phyloP scores from a whole-genome alignment of 805 yeast genomes.

The Pichia sporocuriosa region DNA sequence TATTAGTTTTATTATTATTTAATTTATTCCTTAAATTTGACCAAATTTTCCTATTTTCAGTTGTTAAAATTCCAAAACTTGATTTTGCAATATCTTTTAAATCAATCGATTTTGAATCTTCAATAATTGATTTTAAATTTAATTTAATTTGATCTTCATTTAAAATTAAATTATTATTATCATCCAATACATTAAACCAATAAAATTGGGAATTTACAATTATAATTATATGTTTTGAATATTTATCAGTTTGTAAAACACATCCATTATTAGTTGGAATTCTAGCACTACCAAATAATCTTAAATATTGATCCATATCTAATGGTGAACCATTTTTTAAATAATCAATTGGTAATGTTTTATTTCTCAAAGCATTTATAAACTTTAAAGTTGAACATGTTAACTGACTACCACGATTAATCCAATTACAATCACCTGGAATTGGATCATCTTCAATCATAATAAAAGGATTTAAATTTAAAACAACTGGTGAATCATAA shows the following conservation, averaged over 20 bases:
- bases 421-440: constrained; percentile 53
- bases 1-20: constrained; percentile 42
- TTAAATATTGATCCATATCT: constrained; percentile 88
- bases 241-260: constrained; percentile 71
- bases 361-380: constrained; percentile 68
- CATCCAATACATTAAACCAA: constrained; percentile 90
- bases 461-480: constrained; percentile 85
- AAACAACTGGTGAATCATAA: constrained; percentile 86
- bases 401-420: constrained; percentile 74
- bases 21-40: constrained; percentile 59
- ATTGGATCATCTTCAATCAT: constrained; percentile 90
- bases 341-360: constrained; percentile 65
- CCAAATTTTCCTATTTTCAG: constrained; percentile 87
- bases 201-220: constrained; percentile 82
- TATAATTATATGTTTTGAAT: constrained; percentile 76
- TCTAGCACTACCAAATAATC: constrained; percentile 81
- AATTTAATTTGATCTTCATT: constrained; percentile 68
- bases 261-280: constrained; percentile 81
- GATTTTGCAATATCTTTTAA: constrained; percentile 59
- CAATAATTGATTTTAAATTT: constrained; percentile 68
- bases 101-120: constrained; percentile 55
- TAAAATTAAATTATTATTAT: constrained; percentile 60
- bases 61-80: constrained; percentile 83
- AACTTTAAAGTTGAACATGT: constrained; percentile 74
- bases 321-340: constrained; percentile 56